Base-by-base conservation (phyloP, 805 yeast genomes). In the Alloascoidea hylecoeti region DNA sequence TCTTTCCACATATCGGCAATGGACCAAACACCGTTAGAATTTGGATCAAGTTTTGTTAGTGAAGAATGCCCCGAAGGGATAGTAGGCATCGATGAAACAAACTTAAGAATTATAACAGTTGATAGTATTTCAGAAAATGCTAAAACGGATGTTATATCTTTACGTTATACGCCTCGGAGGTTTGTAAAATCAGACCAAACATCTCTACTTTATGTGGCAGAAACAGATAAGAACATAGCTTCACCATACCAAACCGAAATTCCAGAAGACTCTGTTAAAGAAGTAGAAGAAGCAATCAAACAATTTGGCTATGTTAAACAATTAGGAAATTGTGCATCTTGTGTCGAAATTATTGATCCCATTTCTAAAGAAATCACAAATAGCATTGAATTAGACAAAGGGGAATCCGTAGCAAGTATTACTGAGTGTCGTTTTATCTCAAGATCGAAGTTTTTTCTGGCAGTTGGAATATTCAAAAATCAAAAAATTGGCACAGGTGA, bases 41-140 rank as follows among this genome's bases (percentile, higher is more conserved):
- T 55, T 27, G 79, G 77, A 0, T 57, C 72, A 5, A 58, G 74
- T 0, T 75, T 84, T 48, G 58, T 59, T 15, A 75, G 83, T 34
- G 82, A 72, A 41, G 92, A 81, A 42, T 61, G 70, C 39, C 58
- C 61, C 1, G 62, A 65, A 37, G 89, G 89, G 2, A 57, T 78
- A 2, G 74, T 84, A 17, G 86, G 82, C 0, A 61, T 81, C 14
- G 60, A 61, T 30, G 71, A 67, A 2, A 63, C 61, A 34, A 64
- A 58, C 15, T 56, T 84, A 41, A 55, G 66, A 2, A 79, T 82
- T 18, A 66, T 77, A 48, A 66, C 75, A 1, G 50, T 73, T 27
- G 78, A 74, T 4, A 57, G 59, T 16, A 39, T 56, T 14, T 52
- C 45, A 2, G 44, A 45, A 18, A 46, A 46, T 15, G 49, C 63